These are phyloP conservation scores for Neurospora sp. DNA, from an alignment of 495 filamentous ascomycete genomes.

Conservation along the genomic window DNA sequence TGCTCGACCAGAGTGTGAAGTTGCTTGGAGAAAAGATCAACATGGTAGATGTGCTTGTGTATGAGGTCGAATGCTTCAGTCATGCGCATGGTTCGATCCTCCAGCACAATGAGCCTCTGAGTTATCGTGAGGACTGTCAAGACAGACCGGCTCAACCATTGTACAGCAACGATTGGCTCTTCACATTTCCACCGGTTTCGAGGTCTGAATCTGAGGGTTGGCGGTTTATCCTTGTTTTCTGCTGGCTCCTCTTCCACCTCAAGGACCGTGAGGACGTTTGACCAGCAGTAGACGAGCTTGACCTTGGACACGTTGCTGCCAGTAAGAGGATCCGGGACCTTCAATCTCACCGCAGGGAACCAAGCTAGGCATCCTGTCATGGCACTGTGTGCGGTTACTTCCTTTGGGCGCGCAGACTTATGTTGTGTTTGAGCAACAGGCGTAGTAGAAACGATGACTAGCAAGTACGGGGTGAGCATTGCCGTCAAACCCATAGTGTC, in stretches of 20 bases:
- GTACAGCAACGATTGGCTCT: slow-evolving; percentile 91
- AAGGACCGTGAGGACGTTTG: slow-evolving; percentile 83
- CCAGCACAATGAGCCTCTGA: slow-evolving; percentile 82
- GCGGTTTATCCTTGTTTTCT: slow-evolving; percentile 58
- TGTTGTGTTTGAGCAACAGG: slow-evolving; percentile 93
- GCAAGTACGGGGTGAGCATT: slow-evolving; percentile 88
- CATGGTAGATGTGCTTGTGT: slow-evolving; percentile 84
- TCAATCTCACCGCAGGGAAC: slow-evolving; percentile 93
- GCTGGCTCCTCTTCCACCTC: slow-evolving; percentile 70
- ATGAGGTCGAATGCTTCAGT: slow-evolving; percentile 92
- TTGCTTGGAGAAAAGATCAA: slow-evolving; percentile 75
- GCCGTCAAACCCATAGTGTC: slow-evolving; percentile 88
- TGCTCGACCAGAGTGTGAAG: slow-evolving; percentile 77
- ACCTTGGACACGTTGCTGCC: slow-evolving; percentile 52
- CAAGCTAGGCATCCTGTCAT: slow-evolving; percentile 91
- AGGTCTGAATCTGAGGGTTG: slow-evolving; percentile 66
- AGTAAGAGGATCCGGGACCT: slow-evolving; percentile 52
- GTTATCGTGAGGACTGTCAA: slow-evolving; percentile 86
- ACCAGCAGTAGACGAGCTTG: slow-evolving; percentile 98
- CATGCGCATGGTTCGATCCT: slow-evolving; percentile 77
- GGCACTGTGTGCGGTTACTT: slow-evolving; percentile 76
- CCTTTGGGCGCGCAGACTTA: slow-evolving; percentile 82
- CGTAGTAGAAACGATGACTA: slow-evolving; percentile 95
- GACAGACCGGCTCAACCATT: slow-evolving; percentile 94
- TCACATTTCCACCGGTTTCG: slow-evolving; percentile 88